Evolutionary conservation across 352 stramenopile genomes (phyloP), one percentile per base, ranked within the genome.

Genomic region (Phytophthora colocasiae): DNA sequence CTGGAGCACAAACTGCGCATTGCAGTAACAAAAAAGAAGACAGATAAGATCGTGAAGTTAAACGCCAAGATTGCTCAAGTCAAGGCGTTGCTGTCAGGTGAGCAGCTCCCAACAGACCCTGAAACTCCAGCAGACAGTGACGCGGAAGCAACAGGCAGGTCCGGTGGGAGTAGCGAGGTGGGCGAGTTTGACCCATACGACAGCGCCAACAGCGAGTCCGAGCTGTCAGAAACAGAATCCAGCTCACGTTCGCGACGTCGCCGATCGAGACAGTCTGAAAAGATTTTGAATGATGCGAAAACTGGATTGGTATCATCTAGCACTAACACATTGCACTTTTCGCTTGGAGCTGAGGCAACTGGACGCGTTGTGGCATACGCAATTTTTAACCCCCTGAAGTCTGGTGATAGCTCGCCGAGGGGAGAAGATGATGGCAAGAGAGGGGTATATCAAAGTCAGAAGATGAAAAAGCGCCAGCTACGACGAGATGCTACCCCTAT

Each of bases 1-100:
- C 64, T 97, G 46, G 89, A 97, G 60, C 89, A 97, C 61, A 97
- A 97, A 61, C 58, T 97, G 19, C 85, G 89, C 8, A 97, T 97
- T 51, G 87, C 88, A 14, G 75, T 89, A 58, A 97, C 89, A 12
- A 97, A 97, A 71, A 97, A 97, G 63, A 97, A 97, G 53, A 63
- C 77, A 2, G 89, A 97, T 44, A 97, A 97, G 60, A 97, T 97
- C 41, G 71, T 74, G 38, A 94, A 93, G 49, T 50, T 97, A 14
- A 93, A 96, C 46, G 61, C 69, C 3, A 97, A 97, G 41, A 97
- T 97, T 39, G 82, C 62, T 17, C 77, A 89, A 22, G 81, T 94
- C 4, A 92, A 84, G 66, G 87, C 89, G 24, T 70, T 96, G 17
- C 49, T 96, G 7, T 92, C 75, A 32, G 89, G 89, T 31, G 89